Base-by-base conservation (phyloP, 2,329 filamentous ascomycete genomes). In the Phialophora verrucosa region DNA sequence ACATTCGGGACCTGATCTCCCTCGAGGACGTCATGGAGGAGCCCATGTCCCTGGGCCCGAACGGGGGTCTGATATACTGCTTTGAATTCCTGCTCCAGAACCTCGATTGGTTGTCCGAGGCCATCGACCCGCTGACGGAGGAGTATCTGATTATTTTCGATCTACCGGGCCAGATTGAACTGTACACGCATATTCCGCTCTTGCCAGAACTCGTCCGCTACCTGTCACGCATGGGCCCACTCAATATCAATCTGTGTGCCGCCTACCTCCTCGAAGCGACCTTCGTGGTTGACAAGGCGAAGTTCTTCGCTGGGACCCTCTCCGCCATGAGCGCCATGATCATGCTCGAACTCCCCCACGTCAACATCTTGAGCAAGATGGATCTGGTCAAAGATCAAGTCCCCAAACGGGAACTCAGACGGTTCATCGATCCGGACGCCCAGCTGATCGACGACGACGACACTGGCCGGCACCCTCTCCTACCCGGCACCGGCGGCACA, bases 271-370 rank as follows among this genome's bases (percentile, higher is more conserved):
- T 99, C 70, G 95, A 99, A 79, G 92, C 92, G 12, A 97, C 93
- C 8, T 99, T 98, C 77, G 90, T 98, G 74, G 88, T 97, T 69
- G 95, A 99, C 80, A 90, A 92, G 67, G 91, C 95, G 75, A 99
- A 98, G 81, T 99, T 96, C 84, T 98, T 99, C 79, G 90, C 95
- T 0, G 95, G 95, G 12, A 97, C 95, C 0, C 83, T 99, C 67
- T 95, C 91, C 76, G 95, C 95, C 71, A 98, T 99, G 95, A 96
- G 91, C 75, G 93, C 95, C 70, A 99, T 99, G 95, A 88, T 99
- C 74, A 95, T 98, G 92, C 87, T 99, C 69, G 95, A 98, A 80
- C 88, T 98, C 70, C 95, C 95, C 4, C 95, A 99, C 76, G 88
- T 99, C 76, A 99, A 99, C 77, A 90, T 99, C 67, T 82, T 99